Evolutionary conservation across 768 basidiomycete species (phyloP).

Genomic region (Rhizopogon roseolus): DNA sequence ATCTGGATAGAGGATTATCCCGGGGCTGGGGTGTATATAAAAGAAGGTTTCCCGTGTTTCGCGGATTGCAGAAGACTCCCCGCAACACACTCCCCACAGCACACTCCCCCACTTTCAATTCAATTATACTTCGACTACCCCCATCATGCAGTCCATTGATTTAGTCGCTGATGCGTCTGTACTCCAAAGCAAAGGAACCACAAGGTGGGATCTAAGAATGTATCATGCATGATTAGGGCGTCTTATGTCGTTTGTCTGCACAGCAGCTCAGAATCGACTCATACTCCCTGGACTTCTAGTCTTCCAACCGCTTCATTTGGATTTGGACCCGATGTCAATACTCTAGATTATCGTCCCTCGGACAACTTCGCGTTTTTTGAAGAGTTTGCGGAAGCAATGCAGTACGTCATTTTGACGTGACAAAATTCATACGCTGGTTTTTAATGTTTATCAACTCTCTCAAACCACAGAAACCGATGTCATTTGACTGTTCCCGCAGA

Average conservation of each 20-base stretch:
- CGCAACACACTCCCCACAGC: no score
- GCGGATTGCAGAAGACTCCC: neutral
- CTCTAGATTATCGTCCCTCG: neutral
- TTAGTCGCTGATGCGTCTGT: no score
- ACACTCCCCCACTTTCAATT: neutral
- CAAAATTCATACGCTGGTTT: neutral
- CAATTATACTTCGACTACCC: neutral
- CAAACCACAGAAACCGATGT: neutral
- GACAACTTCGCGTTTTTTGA: neutral
- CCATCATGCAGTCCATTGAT: neutral
- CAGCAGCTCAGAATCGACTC: neutral
- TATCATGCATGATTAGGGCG: neutral
- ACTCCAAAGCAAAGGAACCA: neutral
- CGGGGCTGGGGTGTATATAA: neutral
- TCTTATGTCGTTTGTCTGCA: neutral
- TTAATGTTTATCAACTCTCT: neutral
- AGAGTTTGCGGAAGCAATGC: neutral
- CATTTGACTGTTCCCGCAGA: neutral
- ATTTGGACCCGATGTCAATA: neutral
- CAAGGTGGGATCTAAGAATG: neutral
- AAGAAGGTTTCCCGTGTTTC: neutral
- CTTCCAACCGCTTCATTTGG: neutral
- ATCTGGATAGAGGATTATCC: neutral
- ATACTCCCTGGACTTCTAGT: neutral
- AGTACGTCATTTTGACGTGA: neutral